Evolutionary conservation across 148 eudicot genomes (phyloP).

Genomic region (Cornus kousa): DNA sequence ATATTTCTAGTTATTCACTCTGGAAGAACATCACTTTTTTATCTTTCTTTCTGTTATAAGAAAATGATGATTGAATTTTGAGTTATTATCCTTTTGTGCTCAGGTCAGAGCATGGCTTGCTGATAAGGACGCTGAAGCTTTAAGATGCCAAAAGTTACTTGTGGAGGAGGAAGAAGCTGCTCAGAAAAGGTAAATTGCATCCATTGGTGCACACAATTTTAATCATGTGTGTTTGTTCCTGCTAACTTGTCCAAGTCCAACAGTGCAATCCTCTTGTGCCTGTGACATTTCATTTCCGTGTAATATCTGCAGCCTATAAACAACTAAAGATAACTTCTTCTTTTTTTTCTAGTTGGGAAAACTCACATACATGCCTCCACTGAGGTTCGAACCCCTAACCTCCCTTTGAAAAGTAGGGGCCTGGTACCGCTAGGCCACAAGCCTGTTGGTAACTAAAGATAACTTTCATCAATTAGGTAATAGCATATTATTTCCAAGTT

Average conservation of each 20-base stretch:
- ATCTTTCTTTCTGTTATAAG: too few species aligned
- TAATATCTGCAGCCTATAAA: neutral
- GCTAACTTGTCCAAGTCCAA: neutral
- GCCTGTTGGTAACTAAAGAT: too few species aligned
- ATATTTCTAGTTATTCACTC: neutral
- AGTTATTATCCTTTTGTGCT: neutral
- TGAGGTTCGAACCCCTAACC: too few species aligned
- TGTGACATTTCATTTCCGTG: neutral
- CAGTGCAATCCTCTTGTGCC: neutral
- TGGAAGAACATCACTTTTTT: neutral
- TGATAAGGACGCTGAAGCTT: conserved; percentile 92
- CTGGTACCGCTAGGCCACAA: too few species aligned
- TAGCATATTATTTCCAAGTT: neutral
- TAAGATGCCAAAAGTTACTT: conserved; percentile 90
- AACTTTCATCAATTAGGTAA: neutral
- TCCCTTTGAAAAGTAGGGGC: too few species aligned
- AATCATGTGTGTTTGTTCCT: neutral
- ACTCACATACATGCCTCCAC: too few species aligned
- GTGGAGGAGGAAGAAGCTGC: conserved; percentile 99
- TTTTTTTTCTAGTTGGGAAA: too few species aligned
- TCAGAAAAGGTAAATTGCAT: conserved; percentile 63
- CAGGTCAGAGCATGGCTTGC: conserved; percentile 95
- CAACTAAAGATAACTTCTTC: neutral
- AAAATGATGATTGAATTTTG: neutral
- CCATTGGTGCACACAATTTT: neutral